Base-by-base conservation (phyloP, 768 basidiomycete genomes). In the Suillus bovinus region DNA sequence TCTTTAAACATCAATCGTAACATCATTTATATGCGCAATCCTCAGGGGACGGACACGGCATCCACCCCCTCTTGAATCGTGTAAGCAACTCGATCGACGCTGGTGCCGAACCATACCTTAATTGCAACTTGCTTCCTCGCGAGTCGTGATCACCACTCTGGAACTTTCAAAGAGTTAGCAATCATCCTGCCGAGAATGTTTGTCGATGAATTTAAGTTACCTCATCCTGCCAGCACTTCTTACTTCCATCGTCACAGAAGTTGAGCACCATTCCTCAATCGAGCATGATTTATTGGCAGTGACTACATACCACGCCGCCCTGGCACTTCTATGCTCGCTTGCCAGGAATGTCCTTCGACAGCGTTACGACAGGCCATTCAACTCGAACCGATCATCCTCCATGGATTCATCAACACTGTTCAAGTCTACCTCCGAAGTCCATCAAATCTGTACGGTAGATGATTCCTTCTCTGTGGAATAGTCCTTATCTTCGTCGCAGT, bases 401-500 rank as follows among this genome's bases (percentile, higher is more conserved):
- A n/a, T n/a, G n/a, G n/a, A 34, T 34, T 11, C 3, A 41, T 10
- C 17, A n/a, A 8, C 20, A 42, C 9, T 10, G 41, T 42, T 9
- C 2, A 42, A 22, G 33, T 22, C 33, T 34, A 54, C n/a, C 36
- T 53, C 4, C 22, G 22, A 36, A 17, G 36, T 9, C 24, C 16
- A 9, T 36, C 17, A 11, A 38, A 56, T 34, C 17, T 39, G 27
- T 27, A 17, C 38, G 24, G 36, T n/a, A 52, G 29, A 39, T 24
- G 14, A 55, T 11, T 39, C 55, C 24, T 56, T 56, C 55, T 56
- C 24, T 20, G 9, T 56, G 36, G 2, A 27, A 24, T 36, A 52
- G n/a, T 58, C 59, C 47, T 60, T 60, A 27, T 60, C 59, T 16
- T 58, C 34, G 5, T 60, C 24, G 53, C 33, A 57, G 7, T 11